Conservation (phyloP, 2,329 filamentous ascomycete genomes). For the Fusarium algeriense region DNA sequence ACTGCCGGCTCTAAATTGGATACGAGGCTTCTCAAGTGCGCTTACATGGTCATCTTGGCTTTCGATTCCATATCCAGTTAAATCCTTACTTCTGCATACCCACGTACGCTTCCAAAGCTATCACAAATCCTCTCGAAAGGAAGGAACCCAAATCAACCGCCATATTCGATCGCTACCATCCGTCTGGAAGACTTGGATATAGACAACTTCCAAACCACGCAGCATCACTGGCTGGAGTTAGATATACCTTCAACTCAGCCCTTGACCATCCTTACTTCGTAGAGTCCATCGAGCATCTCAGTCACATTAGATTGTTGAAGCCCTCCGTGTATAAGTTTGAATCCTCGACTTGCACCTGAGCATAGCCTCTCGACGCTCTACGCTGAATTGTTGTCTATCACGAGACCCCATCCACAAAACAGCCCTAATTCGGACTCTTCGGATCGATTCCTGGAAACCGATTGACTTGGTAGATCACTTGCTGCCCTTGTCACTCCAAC, state of each 20-base stretch:
- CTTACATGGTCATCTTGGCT: slow-evolving; percentile 21
- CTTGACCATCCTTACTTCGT: slow-evolving; percentile 33
- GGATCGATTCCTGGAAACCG: slow-evolving; percentile 28
- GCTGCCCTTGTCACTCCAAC: slow-evolving; percentile 44
- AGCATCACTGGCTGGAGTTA: slow-evolving; percentile 17
- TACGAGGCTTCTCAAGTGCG: slow-evolving; percentile 29
- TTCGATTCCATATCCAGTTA: slow-evolving; percentile 39
- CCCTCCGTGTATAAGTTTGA: slow-evolving; percentile 32
- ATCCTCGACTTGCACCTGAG: slow-evolving; percentile 27
- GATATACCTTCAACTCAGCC: slow-evolving; percentile 25
- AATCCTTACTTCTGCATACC: slow-evolving; percentile 42
- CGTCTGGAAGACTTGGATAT: slow-evolving; percentile 31
- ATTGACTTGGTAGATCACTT: slow-evolving; percentile 33
- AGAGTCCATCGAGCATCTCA: slow-evolving; percentile 39
- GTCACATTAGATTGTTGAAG: slow-evolving; percentile 32
- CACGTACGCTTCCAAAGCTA: slow-evolving; percentile 51
- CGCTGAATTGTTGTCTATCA: slow-evolving; percentile 26
- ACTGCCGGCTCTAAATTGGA: slow-evolving; percentile 28
- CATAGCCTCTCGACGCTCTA: slow-evolving; percentile 18
- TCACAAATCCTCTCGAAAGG: slow-evolving; percentile 28
- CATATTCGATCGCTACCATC: slow-evolving; percentile 55
- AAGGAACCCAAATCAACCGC: slow-evolving; percentile 41
- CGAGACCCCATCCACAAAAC: slow-evolving; percentile 24
- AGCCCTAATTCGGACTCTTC: slow-evolving; percentile 29
- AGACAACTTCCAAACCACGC: slow-evolving; percentile 17